A percentile compares a stretch with the other conserved stretches of the same genome.
Evolutionary conservation across 2,329 filamentous ascomycete species (phyloP).

Genomic region (Xylariaceae sp.): DNA sequence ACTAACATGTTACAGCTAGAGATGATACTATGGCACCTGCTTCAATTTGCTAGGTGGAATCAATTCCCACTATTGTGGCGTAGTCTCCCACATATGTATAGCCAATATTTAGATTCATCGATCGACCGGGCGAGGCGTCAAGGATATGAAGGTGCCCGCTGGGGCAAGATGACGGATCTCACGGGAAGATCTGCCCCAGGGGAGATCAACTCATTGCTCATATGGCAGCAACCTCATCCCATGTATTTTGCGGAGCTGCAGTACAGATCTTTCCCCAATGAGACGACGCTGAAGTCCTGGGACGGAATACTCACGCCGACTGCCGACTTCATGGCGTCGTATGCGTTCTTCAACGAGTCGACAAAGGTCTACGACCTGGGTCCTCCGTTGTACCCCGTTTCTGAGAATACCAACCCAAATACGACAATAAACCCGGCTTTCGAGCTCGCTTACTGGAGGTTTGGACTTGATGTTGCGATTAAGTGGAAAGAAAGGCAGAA

Average conservation of each 20-base stretch:
- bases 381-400: slow-evolving; percentile 49
- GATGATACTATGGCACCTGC: slow-evolving; percentile 57
- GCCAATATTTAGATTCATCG: slow-evolving; percentile 47
- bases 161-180: slow-evolving; percentile 61
- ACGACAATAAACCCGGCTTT: slow-evolving; percentile 60
- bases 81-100: slow-evolving; percentile 49
- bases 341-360: slow-evolving; percentile 55
- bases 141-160: slow-evolving; percentile 48
- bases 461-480: slow-evolving; percentile 57
- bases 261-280: slow-evolving; percentile 49
- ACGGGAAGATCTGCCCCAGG: slow-evolving; percentile 58
- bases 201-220: slow-evolving; percentile 62
- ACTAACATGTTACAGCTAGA: slow-evolving; percentile 42
- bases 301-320: slow-evolving; percentile 52
- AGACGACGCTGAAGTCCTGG: slow-evolving; percentile 53
- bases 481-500: slow-evolving; percentile 54
- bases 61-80: slow-evolving; percentile 49
- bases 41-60: slow-evolving; percentile 54
- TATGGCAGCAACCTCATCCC: slow-evolving; percentile 65
- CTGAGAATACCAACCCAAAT: slow-evolving; percentile 62
- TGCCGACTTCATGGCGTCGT: slow-evolving; percentile 63
- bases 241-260: slow-evolving; percentile 63
- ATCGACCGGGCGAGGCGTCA: slow-evolving; percentile 42
- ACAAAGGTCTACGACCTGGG: slow-evolving; percentile 55
- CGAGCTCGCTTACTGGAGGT: slow-evolving; percentile 64